These are phyloP conservation scores for Pyrenochaeta sp. DNA, from an alignment of 2,329 filamentous ascomycete genomes.

Conservation along the genomic window DNA sequence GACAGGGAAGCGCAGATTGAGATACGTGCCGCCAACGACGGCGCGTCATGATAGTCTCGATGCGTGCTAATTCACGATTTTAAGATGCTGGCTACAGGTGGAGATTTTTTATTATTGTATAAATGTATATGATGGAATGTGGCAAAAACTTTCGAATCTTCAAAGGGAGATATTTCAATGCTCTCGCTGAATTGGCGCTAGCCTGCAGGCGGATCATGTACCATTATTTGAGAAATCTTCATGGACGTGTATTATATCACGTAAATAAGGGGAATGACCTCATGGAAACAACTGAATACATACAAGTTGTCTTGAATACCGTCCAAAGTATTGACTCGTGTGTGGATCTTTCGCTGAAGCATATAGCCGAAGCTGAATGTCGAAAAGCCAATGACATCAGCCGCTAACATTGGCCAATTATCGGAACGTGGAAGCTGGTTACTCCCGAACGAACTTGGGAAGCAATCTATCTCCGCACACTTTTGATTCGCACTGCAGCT, in stretches of 20 bases:
- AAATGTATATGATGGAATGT: too few species aligned
- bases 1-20: conserved; percentile 38
- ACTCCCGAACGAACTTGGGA: conserved; percentile 12
- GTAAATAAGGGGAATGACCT: too few species aligned
- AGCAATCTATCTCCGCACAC: conserved; percentile 23
- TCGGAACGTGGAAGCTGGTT: conserved; percentile 16
- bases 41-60: background rate
- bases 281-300: too few species aligned
- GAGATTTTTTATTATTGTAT: too few species aligned
- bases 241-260: too few species aligned
- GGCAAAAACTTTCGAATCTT: too few species aligned
- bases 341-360: background rate
- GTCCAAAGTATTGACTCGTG: background rate
- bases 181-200: too few species aligned
- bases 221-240: too few species aligned
- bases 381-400: conserved; percentile 23
- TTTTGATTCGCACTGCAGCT: conserved; percentile 3
- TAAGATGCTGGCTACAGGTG: background rate
- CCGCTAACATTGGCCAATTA: conserved; percentile 19
- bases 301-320: background rate
- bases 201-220: too few species aligned
- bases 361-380: conserved; percentile 4
- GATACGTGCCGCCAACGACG: conserved; percentile 30
- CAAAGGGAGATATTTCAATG: too few species aligned
- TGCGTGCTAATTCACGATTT: background rate